These are phyloP conservation scores for Chenopodium quinoa DNA, from an alignment of 148 eudicot species.

Conservation along the genomic window DNA sequence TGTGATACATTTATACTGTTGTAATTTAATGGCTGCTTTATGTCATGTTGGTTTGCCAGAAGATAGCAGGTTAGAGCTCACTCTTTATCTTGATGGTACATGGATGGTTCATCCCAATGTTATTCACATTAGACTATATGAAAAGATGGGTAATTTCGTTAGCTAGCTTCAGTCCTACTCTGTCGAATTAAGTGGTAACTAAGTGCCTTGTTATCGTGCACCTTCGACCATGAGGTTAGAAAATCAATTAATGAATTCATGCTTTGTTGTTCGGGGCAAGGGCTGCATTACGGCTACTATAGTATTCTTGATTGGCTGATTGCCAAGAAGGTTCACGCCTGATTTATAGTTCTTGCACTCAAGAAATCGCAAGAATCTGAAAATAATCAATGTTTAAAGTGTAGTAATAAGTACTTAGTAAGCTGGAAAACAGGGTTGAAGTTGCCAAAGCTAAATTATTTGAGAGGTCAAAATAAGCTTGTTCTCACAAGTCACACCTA, in stretches of 20 bases:
- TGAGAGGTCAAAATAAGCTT: too few relatives aligned
- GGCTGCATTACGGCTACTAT: too few relatives aligned
- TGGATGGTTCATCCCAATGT: neutral
- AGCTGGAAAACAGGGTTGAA: too few relatives aligned
- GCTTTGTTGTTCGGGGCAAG: too few relatives aligned
- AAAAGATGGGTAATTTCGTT: neutral
- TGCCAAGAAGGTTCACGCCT: too few relatives aligned
- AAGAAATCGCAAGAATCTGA: too few relatives aligned
- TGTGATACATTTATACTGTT: neutral
- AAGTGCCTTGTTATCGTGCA: neutral
- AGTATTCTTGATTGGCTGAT: too few relatives aligned
- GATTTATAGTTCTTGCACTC: too few relatives aligned
- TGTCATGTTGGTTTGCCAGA: neutral
- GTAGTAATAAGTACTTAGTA: too few relatives aligned
- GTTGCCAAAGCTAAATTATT: too few relatives aligned
- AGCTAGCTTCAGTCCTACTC: neutral
- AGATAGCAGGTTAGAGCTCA: neutral
- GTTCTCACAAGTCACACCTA: too few relatives aligned
- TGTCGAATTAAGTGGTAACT: neutral
- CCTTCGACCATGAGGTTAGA: neutral
- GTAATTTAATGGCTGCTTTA: neutral
- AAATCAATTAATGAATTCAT: neutral
- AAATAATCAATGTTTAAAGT: too few relatives aligned
- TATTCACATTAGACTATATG: neutral
- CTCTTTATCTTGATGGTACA: neutral